A percentile compares a stretch with the other conserved stretches of the same genome.
Conservation (phyloP, 345 rosid species). For the Boechera retrofracta region DNA sequence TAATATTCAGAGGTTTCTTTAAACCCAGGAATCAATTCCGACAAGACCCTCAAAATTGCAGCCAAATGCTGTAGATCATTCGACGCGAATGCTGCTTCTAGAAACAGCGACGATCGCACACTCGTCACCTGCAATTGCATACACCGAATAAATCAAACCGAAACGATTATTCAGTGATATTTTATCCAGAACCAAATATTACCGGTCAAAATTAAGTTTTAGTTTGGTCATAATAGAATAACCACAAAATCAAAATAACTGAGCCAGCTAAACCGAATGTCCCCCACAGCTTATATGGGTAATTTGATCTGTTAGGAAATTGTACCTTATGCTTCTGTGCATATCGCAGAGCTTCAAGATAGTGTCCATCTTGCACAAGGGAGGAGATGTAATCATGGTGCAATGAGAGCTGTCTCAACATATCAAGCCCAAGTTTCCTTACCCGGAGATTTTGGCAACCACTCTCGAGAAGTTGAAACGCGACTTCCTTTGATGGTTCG, state of each 20-base stretch:
- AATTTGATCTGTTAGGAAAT: background rate
- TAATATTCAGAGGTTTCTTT: conserved; percentile 64
- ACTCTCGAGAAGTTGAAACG: conserved; percentile 82
- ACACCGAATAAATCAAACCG: background rate
- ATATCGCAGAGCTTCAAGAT: conserved; percentile 89
- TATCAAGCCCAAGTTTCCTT: conserved; percentile 90
- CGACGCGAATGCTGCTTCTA: conserved; percentile 82
- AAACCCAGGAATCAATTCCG: conserved; percentile 79
- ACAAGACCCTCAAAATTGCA: conserved; percentile 87
- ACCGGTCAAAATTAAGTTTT: too few relatives aligned
- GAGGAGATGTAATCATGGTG: conserved; percentile 80
- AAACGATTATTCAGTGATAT: background rate
- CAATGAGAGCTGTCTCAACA: conserved; percentile 88
- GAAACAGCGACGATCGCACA: conserved; percentile 71
- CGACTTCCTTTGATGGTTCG: conserved; percentile 96
- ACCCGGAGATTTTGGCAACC: conserved; percentile 70
- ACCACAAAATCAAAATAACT: background rate
- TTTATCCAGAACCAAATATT: background rate
- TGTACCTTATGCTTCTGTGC: conserved; percentile 84
- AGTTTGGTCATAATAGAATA: too few relatives aligned
- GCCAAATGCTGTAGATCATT: conserved; percentile 81
- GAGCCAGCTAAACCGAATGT: background rate
- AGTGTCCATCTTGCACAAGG: conserved; percentile 88
- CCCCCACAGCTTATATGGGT: background rate
- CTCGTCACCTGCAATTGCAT: conserved; percentile 63